Evolutionary conservation across 345 rosid genomes (phyloP).

Genomic region (Xanthoceras sorbifolium): DNA sequence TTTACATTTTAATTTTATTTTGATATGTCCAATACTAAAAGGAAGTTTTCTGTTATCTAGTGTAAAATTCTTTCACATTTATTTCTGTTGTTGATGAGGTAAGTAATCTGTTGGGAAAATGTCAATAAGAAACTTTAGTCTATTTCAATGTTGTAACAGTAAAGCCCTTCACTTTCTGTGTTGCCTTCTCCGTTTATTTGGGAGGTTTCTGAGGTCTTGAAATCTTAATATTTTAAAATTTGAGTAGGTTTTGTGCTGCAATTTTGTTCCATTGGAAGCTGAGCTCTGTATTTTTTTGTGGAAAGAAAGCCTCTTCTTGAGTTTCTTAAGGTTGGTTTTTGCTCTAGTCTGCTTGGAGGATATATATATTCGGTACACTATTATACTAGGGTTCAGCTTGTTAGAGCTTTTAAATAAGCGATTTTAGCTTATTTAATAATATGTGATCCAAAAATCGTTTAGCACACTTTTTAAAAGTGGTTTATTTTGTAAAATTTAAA

Average conservation of each 20-base stretch:
- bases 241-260: background rate
- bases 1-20: slow-evolving; percentile 29
- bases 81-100: slow-evolving; percentile 22
- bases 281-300: background rate
- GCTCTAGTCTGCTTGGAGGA: background rate
- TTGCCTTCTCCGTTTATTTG: background rate
- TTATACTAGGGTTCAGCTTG: too few relatives aligned
- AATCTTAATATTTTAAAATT: background rate
- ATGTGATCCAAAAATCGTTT: too few relatives aligned
- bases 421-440: too few relatives aligned
- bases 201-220: slow-evolving; percentile 1
- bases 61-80: slow-evolving; percentile 35
- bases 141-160: slow-evolving; percentile 18
- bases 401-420: too few relatives aligned
- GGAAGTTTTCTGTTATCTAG: slow-evolving; percentile 7
- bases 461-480: too few relatives aligned
- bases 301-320: background rate
- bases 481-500: too few relatives aligned
- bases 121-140: slow-evolving; percentile 4
- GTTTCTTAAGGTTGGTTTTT: background rate
- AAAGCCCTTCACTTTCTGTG: background rate
- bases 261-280: background rate
- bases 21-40: slow-evolving; percentile 23
- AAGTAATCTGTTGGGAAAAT: slow-evolving; percentile 14
- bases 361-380: too few relatives aligned